Evolutionary conservation across 441 rosid species (phyloP).

Genomic region (Syzygium malaccense): DNA sequence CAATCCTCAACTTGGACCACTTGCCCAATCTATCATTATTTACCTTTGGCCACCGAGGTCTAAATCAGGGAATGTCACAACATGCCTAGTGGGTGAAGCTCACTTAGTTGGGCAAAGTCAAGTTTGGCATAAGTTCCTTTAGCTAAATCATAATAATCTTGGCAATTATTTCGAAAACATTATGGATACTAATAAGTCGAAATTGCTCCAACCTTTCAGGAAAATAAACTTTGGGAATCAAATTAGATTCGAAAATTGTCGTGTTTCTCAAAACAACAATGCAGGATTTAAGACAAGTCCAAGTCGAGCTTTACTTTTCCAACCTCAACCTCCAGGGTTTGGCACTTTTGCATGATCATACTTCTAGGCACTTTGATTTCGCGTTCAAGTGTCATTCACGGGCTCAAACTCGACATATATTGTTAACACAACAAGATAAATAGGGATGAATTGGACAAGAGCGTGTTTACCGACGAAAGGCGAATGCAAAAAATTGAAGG

Average conservation of each 20-base stretch:
- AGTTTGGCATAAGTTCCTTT: neutral
- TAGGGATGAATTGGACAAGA: neutral
- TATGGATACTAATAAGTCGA: neutral
- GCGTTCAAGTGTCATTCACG: neutral
- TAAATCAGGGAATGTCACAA: too few species aligned
- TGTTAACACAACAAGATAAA: neutral
- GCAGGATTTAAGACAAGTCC: neutral
- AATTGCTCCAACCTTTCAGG: neutral
- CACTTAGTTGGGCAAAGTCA: neutral
- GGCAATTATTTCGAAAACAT: neutral
- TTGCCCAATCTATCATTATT: too few species aligned
- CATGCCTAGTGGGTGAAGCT: neutral
- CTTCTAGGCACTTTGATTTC: neutral
- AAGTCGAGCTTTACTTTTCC: neutral
- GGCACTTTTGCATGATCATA: neutral
- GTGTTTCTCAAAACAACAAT: neutral
- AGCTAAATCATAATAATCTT: neutral
- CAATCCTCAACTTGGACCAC: too few species aligned
- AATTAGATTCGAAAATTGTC: neutral
- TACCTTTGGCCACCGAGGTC: too few species aligned
- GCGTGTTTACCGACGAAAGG: neutral
- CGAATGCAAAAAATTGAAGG: neutral
- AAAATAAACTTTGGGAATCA: neutral
- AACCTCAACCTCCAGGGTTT: neutral
- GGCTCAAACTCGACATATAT: neutral